These are phyloP conservation scores for Entomortierella beljakovae DNA, from an alignment of 192 early-diverging fungal genomes.

Conservation along the genomic window DNA sequence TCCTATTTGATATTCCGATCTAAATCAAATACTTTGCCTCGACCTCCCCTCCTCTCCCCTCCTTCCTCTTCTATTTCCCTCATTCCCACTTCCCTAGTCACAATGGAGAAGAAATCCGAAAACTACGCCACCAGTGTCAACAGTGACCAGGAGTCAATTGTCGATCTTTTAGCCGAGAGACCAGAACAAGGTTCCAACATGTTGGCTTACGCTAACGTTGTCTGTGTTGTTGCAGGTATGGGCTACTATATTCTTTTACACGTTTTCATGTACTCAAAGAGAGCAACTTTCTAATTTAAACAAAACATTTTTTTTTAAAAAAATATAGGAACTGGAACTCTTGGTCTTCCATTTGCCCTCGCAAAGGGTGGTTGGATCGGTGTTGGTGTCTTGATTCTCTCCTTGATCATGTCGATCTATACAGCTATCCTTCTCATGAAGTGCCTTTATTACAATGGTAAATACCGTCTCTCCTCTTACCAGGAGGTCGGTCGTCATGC, in stretches of 20 bases:
- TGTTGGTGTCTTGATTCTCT: constrained; percentile 73
- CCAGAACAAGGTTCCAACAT: constrained; percentile 61
- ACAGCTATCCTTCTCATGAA: constrained; percentile 78
- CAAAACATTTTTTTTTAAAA: background rate
- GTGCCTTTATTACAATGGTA: constrained; percentile 78
- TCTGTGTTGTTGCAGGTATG: constrained; percentile 84
- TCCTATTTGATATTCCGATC: constrained; percentile 10
- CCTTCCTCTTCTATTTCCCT: background rate
- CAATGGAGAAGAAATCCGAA: constrained; percentile 32
- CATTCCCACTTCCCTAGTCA: background rate
- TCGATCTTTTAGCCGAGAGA: constrained; percentile 48
- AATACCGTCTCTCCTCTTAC: constrained; percentile 67
- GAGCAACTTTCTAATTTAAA: background rate
- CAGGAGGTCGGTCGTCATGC: constrained; percentile 78
- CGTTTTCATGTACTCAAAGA: background rate
- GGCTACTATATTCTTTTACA: background rate
- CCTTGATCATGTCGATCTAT: constrained; percentile 77
- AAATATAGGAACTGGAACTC: constrained; percentile 74
- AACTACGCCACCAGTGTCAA: constrained; percentile 22
- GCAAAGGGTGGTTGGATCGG: constrained; percentile 83
- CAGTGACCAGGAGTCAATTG: constrained; percentile 32
- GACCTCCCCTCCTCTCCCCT: background rate
- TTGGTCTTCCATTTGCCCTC: constrained; percentile 87
- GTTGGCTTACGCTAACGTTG: constrained; percentile 68
- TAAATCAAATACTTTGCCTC: background rate